Evolutionary conservation across 305 asterid species (phyloP).

Genomic region (Stenogyne calaminthoides): DNA sequence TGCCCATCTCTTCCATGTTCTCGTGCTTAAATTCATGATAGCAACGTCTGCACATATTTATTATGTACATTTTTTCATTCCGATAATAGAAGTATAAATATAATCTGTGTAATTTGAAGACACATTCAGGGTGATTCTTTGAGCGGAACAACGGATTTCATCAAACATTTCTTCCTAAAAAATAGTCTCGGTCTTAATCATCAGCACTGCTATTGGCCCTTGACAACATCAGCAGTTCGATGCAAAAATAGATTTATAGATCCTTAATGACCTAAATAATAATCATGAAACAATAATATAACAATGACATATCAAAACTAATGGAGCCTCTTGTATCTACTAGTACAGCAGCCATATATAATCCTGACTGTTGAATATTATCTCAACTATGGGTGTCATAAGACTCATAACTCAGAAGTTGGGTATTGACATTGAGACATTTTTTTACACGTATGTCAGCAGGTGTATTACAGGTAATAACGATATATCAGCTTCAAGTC

Average conservation of each 20-base stretch:
- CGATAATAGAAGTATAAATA: not conserved
- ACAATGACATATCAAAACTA: not conserved
- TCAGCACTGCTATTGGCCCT: not conserved
- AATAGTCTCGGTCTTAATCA: not conserved
- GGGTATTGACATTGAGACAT: not conserved
- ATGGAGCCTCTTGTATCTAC: not conserved
- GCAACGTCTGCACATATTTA: not conserved
- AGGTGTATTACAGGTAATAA: not conserved
- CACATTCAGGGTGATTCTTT: not conserved
- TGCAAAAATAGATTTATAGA: not conserved
- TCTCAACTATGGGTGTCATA: not conserved
- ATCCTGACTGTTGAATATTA: not conserved
- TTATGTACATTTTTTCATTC: not conserved
- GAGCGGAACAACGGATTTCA: not conserved
- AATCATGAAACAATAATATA: not conserved
- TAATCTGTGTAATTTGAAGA: not conserved
- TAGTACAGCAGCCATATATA: not conserved
- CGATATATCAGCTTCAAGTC: not conserved
- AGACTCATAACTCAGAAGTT: not conserved
- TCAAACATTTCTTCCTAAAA: not conserved
- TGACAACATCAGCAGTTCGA: conserved; percentile 2
- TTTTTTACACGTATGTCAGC: not conserved
- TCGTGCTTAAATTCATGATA: not conserved
- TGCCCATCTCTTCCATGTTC: conserved; percentile 11
- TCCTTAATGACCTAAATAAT: not conserved